Conservation (phyloP, 1,139 yeast species). For the Diutina siamensis region DNA sequence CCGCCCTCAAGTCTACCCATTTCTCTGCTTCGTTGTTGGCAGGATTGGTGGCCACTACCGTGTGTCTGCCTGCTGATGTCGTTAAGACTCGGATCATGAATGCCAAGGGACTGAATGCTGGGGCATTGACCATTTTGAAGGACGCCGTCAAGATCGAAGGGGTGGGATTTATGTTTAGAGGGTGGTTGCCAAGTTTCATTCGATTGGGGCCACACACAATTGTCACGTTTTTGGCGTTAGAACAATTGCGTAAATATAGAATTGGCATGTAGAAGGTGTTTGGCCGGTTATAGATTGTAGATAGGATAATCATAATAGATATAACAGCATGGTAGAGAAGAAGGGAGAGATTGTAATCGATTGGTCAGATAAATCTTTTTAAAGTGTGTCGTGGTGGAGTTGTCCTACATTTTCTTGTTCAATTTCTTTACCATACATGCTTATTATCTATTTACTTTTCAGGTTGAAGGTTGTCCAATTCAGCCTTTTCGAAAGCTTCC, state of each 20-base stretch:
- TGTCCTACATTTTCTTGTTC: not conserved
- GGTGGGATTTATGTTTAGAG: conserved; percentile 69
- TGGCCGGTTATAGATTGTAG: not conserved
- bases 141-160: conserved; percentile 62
- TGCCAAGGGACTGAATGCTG: conserved; percentile 35
- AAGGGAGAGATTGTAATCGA: too few relatives aligned
- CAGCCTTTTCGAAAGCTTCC: conserved; percentile 78
- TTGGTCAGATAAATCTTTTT: too few relatives aligned
- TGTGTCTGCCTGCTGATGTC: conserved; percentile 88
- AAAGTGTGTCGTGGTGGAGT: too few relatives aligned
- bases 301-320: not conserved
- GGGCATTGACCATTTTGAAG: conserved; percentile 40
- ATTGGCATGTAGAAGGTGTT: conserved; percentile 32
- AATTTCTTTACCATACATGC: not conserved
- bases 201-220: conserved; percentile 87
- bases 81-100: conserved; percentile 85
- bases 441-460: conserved; percentile 7
- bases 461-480: conserved; percentile 67
- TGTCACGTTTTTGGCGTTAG: conserved; percentile 70
- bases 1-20: conserved; percentile 58
- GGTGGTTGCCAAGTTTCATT: conserved; percentile 83
- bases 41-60: conserved; percentile 80
- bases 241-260: conserved; percentile 53
- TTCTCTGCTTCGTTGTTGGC: conserved; percentile 69
- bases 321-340: too few relatives aligned